These are phyloP conservation scores for Lachnellula subtilissima DNA, from an alignment of 2,329 filamentous ascomycete genomes.

Conservation along the genomic window DNA sequence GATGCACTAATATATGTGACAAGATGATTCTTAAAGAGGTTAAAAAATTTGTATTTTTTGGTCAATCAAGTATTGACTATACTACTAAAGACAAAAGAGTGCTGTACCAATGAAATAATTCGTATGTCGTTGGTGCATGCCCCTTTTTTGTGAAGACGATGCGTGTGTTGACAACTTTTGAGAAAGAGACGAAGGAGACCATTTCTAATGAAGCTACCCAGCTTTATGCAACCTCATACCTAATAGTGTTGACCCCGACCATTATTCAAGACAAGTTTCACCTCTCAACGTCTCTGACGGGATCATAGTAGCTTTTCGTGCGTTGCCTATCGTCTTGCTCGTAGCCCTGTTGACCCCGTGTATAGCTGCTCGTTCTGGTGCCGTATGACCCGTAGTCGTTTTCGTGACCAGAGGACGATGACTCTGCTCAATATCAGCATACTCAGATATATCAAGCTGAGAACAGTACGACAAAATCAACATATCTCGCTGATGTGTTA, in stretches of 20 bases:
- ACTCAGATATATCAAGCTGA: not conserved
- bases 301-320: conserved; percentile 7
- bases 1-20: too few species aligned
- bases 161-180: too few species aligned
- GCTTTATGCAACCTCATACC: too few species aligned
- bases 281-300: conserved; percentile 1
- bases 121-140: too few species aligned
- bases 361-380: not conserved
- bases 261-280: not conserved
- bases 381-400: not conserved
- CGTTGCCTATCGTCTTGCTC: not conserved
- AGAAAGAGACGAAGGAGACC: too few species aligned
- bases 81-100: too few species aligned
- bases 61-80: too few species aligned
- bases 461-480: not conserved
- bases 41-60: too few species aligned
- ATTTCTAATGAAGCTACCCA: too few species aligned
- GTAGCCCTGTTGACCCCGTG: not conserved
- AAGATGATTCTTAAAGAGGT: too few species aligned
- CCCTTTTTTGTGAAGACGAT: too few species aligned
- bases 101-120: too few species aligned
- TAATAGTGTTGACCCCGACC: not conserved
- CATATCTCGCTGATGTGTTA: not conserved
- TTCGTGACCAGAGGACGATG: not conserved
- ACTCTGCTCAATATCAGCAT: not conserved